phyloP scores from a whole-genome alignment of 2,329 filamentous ascomycete genomes.

The Aspergillus phoenicis region DNA sequence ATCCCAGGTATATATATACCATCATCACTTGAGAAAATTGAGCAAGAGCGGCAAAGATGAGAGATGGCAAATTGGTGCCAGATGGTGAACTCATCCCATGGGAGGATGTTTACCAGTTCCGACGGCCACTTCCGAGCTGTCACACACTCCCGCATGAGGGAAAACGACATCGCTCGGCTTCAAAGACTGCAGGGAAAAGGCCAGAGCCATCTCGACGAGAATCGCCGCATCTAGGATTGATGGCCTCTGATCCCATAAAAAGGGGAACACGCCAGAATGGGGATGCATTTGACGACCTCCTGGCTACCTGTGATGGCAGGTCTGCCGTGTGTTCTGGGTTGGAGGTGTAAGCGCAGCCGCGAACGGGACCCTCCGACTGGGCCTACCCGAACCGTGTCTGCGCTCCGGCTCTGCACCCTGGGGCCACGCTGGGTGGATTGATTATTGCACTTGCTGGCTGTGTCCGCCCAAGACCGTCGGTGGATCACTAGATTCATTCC shows the following conservation, averaged over 20 bases:
- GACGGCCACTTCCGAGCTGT: not conserved
- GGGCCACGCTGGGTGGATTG: not conserved
- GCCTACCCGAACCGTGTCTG: constrained; percentile 17
- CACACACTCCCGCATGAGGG: not conserved
- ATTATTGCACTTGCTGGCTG: not conserved
- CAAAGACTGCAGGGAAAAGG: not conserved
- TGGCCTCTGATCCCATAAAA: not conserved
- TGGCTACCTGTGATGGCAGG: constrained; percentile 8
- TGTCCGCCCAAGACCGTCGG: not conserved
- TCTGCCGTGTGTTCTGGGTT: constrained; percentile 12
- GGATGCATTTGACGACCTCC: not conserved
- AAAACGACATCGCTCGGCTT: not conserved
- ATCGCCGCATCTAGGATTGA: not conserved
- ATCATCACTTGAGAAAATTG: not conserved
- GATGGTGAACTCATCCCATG: not conserved
- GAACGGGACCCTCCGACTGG: constrained; percentile 25
- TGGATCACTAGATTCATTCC: constrained; percentile 6
- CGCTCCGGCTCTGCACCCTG: constrained; percentile 21
- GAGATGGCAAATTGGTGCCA: not conserved
- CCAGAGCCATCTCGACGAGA: not conserved
- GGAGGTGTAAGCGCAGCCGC: constrained; percentile 28
- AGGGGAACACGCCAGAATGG: not conserved
- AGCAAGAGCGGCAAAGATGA: not conserved
- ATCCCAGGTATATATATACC: not conserved
- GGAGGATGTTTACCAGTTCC: not conserved